Evolutionary conservation across 75 land plant species (phyloP), one percentile per base, ranked within the genome.

Genomic region (Ceratopteris richardii): DNA sequence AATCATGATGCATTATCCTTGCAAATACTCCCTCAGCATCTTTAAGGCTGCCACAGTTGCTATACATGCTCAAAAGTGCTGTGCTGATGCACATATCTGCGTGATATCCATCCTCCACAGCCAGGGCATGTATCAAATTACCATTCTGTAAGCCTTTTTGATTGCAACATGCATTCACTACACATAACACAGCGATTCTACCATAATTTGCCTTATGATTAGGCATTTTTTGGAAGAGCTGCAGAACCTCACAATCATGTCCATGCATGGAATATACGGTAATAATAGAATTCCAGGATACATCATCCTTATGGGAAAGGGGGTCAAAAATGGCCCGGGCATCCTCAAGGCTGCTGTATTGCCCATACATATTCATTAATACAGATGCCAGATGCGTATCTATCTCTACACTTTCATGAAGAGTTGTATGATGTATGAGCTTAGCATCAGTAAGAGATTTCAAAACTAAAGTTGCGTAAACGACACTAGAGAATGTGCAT

Each of bases 261-360:
- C 71, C 73, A 26, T 66, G 37, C 41, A 43, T 41, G 18, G 24
- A 59, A 50, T 53, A 66, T 6, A 43, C 70, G 31, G 42, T 43
- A 33, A 67, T 67, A 27, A 63, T 63, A 7, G 70, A 51, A 56
- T 66, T 67, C 70, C 70, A 67, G 1, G 70, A 63, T 16, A 67
- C 54, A 13, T 25, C 54, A 51, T 67, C 68, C 42, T 43, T 37
- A 0, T 31, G 26, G 44, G 67, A 29, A 12, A 64, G 23, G 36
- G 46, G 39, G 6, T 51, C 70, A 37, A 67, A 67, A 25, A 67
- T 40, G 21, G 30, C 51, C 18, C 54, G 52, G 24, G 56, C 66
- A 31, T 63, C 70, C 7, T 37, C 28, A 25, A 37, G 18, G 28
- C 44, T 43, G 16, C 43, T 25, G 14, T 69, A 67, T 26, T 67